Evolutionary conservation across 495 filamentous ascomycete species (phyloP).

Genomic region (Acidomyces sp.): DNA sequence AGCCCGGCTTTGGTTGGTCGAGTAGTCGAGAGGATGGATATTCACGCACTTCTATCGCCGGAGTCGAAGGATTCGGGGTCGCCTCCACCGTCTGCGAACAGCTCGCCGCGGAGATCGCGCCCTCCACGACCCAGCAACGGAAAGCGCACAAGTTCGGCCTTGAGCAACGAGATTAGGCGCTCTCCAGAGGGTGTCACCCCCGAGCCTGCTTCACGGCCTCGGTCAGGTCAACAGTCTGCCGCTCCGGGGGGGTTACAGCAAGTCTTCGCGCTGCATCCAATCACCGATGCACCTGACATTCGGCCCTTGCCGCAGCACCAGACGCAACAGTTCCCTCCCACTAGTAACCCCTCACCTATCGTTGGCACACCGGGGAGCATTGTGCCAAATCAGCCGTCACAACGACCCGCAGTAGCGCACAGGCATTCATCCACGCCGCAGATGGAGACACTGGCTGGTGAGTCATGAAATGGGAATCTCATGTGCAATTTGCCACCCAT

Average conservation of each 20-base stretch:
- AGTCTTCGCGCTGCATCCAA: slow-evolving; percentile 20
- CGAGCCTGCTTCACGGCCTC: background rate
- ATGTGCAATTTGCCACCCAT: background rate
- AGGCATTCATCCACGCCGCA: slow-evolving; percentile 43
- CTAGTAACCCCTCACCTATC: slow-evolving; percentile 18
- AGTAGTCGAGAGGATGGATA: slow-evolving; percentile 43
- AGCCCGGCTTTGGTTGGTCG: no score
- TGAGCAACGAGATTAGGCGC: slow-evolving; percentile 31
- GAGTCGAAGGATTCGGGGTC: slow-evolving; percentile 47
- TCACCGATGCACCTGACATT: slow-evolving; percentile 16
- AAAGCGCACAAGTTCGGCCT: slow-evolving; percentile 24
- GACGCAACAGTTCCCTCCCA: background rate
- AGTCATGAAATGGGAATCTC: slow-evolving; percentile 3
- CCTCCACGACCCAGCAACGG: slow-evolving; percentile 21
- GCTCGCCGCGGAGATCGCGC: slow-evolving; percentile 21
- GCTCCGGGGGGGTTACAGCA: slow-evolving; percentile 13
- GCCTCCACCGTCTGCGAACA: slow-evolving; percentile 27
- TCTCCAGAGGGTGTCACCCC: slow-evolving; percentile 19
- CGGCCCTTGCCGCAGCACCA: slow-evolving; percentile 4
- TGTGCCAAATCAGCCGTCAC: slow-evolving; percentile 13
- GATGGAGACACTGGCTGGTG: slow-evolving; percentile 50
- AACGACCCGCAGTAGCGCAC: slow-evolving; percentile 11
- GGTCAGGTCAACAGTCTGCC: background rate
- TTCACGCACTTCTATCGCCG: slow-evolving; percentile 58
- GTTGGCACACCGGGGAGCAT: slow-evolving; percentile 14